These are phyloP conservation scores for Graphilbum fragrans DNA, from an alignment of 2,329 filamentous ascomycete species.

Conservation along the genomic window DNA sequence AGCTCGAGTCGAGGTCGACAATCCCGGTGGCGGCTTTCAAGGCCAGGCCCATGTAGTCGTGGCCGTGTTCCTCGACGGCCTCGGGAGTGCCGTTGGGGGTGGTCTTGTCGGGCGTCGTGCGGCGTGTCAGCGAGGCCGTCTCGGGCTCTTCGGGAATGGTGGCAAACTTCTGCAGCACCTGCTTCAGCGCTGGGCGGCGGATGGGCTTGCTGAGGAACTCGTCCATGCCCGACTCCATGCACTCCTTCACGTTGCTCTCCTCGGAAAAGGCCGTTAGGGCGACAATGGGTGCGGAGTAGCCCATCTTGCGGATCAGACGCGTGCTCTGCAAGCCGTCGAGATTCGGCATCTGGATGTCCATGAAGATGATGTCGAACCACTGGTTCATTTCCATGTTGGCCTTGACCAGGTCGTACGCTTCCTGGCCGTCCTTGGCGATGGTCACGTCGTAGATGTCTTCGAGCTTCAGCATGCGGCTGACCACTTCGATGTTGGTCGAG, in stretches of 20 bases:
- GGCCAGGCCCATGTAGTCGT: background rate
- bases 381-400: conserved; percentile 62
- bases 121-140: conserved; percentile 21
- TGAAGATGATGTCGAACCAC: conserved; percentile 81
- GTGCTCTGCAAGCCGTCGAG: conserved; percentile 83
- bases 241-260: conserved; percentile 77
- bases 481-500: conserved; percentile 44
- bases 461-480: conserved; percentile 56
- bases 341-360: conserved; percentile 95
- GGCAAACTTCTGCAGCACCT: conserved; percentile 72
- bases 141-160: conserved; percentile 65
- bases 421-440: conserved; percentile 74
- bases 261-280: conserved; percentile 84
- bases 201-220: conserved; percentile 74
- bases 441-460: conserved; percentile 80
- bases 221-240: conserved; percentile 84
- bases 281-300: conserved; percentile 79
- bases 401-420: conserved; percentile 79
- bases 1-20: background rate
- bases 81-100: conserved; percentile 5
- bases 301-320: conserved; percentile 70
- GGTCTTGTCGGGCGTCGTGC: conserved; percentile 17
- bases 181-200: conserved; percentile 70
- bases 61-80: background rate
- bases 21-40: background rate